Base-by-base conservation (phyloP, 208 protist genomes). In the Chromosphaera perkinsii region DNA sequence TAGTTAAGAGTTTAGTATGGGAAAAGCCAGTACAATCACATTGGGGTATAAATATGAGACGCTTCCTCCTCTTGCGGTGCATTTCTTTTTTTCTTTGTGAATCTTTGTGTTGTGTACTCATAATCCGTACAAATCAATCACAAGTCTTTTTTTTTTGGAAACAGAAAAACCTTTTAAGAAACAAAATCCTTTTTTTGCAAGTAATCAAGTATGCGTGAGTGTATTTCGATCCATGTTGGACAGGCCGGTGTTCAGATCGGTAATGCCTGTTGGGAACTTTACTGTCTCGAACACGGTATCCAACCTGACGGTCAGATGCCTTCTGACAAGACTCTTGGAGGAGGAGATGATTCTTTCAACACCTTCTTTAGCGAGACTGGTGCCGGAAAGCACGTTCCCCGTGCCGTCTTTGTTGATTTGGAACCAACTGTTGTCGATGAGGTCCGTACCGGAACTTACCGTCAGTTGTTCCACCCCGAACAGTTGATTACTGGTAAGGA, bases 361-460 rank as follows among this genome's bases (percentile, higher is more conserved):
- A 94, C 91, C 40, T 48, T 49, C 27, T 94, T 91, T 85, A 84
- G 77, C 5, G 88, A 96, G 82, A 92, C 90, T 37, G 72, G 72
- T 29, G 75, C 77, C 58, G 87, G 90, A 71, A 95, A 95, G 79
- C 86, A 94, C 78, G 78, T 85, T 1, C 94, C 95, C 35, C 87
- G 95, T 64, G 75, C 85, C 17, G 81, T 97, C 12, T 93, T 95
- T 58, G 73, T 98, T 45, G 95, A 97, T 77, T 80, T 98, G 33
- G 94, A 98, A 82, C 85, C 96, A 29, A 92, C 91, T 43, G 91
- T 95, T 29, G 85, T 97, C 61, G 94, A 97, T 74, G 90, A 94
- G 79, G 85, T 97, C n/a, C 85, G 91, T 69, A 94, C 81, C 52
- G 91, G 92, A 69, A 88, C 83, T 47, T 96, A 97, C 87, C 73